Base-by-base conservation (phyloP, 2,329 filamentous ascomycete species). In the Aspergillus proliferans region DNA sequence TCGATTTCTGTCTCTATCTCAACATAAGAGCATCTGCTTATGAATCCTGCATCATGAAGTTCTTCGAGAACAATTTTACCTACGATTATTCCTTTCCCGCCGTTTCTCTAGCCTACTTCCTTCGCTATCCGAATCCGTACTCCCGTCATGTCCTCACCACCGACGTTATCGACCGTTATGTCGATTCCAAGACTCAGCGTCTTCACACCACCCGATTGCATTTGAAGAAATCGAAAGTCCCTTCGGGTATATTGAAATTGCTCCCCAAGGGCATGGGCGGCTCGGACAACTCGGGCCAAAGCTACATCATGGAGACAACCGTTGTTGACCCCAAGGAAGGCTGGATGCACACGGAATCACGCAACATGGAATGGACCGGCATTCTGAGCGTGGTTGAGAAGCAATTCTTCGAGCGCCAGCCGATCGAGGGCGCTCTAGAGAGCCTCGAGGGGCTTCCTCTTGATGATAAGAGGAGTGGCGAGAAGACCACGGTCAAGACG, bases 101-200 rank as follows among this genome's bases (percentile, higher is more conserved):
- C 60, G 82, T 85, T 48, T 81, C 81, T 44, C 76, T 85, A 52
- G 82, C 82, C 65, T 85, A 84, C 71, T 85, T 84, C 69, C 77
- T 85, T 47, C 82, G 82, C 58, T 85, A 85, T 60, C 82, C 82
- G 1, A 85, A 85, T 59, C 82, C 82, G 24, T 84, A 84, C 70
- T 79, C 78, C 45, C 78, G 75, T 50, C 82, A 85, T 72, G 82
- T 85, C 56, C 72, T 83, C 56, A 82, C 79, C 45, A 84, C 81
- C 59, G 82, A 85, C 71, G 82, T 83, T 64, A 83, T 85, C 64
- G 76, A 80, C 52, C 80, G 82, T 48, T 73, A 76, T 67, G 80
- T 81, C 65, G 82, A 85, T 30, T 76, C 81, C 2, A 68, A 69
- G 22, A 83, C 79, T 2, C 74, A 82, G 53, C 78, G 78, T 38